Base-by-base conservation (phyloP, 257 asterid species). In the Eustoma russellianum region DNA sequence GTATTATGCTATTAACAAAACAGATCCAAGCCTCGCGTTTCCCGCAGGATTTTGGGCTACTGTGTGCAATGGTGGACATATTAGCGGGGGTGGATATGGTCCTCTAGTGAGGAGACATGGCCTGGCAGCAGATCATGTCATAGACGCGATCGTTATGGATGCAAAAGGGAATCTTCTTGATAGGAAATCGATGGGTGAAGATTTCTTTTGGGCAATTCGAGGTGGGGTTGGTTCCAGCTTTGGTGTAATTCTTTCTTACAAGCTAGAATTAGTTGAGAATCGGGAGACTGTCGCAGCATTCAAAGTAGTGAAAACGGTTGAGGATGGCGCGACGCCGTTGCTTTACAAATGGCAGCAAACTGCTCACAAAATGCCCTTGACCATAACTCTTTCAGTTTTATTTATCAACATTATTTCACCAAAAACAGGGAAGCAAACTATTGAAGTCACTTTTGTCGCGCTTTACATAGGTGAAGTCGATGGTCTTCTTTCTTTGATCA, bases 191-290 rank as follows among this genome's bases (percentile, higher is more conserved):
- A 58, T 58, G 55, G 63, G 63, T 0, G 58, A 60, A 46, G 59
- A 61, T 17, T 38, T 61, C 46, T 61, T 61, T 43, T 61, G 66
- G 66, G 66, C 66, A 2, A 61, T 62, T 35, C 33, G 66, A 53
- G 66, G 66, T 28, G 66, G 60, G 16, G 48, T 17, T 3, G 60
- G 66, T 15, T 35, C 66, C 13, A 53, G 52, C 44, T 62, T 62
- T n/a, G 66, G 35, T 0, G 53, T 62, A 19, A 45, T 53, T 44
- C 59, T 53, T 53, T 44, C 28, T 41, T 61, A 45, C 52, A 61
- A 12, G 9, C n/a, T 61, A 5, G 52, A 17, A 28, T 13, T 50
- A 13, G 54, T 50, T 13, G 33, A 50, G 30, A 17, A 13, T 50
- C 28, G 19, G 3, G 13, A 10, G 17, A 50, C 33, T 9, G 6